Evolutionary conservation across 331 rosid species (phyloP).

Genomic region (Rhamnella rubrinervis): DNA sequence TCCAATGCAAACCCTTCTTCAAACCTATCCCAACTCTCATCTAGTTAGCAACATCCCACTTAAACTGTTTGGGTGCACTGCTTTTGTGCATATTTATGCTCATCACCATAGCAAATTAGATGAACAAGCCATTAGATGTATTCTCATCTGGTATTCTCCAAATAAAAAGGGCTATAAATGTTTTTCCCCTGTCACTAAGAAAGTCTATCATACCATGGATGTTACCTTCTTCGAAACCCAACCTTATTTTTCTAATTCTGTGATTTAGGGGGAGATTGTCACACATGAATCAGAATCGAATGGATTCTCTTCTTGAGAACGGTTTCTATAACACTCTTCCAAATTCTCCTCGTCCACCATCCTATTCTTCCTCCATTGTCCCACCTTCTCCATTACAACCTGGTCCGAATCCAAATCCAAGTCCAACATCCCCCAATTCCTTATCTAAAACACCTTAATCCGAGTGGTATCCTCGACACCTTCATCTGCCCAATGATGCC

Average conservation of each 20-base stretch:
- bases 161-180: conserved; percentile 3
- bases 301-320: neutral
- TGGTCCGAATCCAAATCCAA: neutral
- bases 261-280: neutral
- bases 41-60: neutral
- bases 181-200: neutral
- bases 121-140: neutral
- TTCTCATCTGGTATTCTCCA: neutral
- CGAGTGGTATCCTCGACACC: neutral
- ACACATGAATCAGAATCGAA: neutral
- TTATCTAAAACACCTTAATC: neutral
- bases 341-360: neutral
- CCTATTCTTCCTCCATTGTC: neutral
- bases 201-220: neutral
- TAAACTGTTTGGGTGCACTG: neutral
- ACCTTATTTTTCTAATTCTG: neutral
- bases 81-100: neutral
- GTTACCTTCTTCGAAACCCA: neutral
- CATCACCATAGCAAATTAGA: neutral
- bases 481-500: neutral
- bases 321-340: neutral
- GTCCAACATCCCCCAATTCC: neutral
- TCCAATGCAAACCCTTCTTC: neutral
- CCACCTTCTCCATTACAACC: neutral
- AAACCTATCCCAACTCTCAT: neutral